These are phyloP conservation scores for Colletotrichum shisoi DNA, from an alignment of 2,329 filamentous ascomycete species.

Conservation along the genomic window DNA sequence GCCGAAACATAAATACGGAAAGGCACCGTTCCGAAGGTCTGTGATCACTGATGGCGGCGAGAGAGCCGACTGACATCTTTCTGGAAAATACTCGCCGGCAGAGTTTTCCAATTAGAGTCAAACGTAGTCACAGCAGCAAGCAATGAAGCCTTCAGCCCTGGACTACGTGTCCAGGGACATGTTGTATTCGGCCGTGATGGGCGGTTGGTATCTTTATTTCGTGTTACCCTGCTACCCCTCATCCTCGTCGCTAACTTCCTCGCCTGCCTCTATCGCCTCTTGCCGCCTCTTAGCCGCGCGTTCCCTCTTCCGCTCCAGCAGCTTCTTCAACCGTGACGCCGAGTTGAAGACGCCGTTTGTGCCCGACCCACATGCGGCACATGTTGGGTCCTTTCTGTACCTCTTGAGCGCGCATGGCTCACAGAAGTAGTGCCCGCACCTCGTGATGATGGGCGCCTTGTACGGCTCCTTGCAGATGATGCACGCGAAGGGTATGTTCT, in stretches of 20 bases:
- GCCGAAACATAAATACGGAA: too few relatives aligned
- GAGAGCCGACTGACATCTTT: background rate
- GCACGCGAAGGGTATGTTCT: slow-evolving; percentile 88
- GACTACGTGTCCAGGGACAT: background rate
- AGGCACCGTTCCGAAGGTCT: background rate
- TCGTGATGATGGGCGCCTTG: slow-evolving; percentile 81
- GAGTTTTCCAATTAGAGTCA: background rate
- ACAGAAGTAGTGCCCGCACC: slow-evolving; percentile 96
- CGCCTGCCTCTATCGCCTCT: slow-evolving; percentile 60
- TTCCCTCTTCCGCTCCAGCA: slow-evolving; percentile 77
- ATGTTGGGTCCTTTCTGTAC: slow-evolving; percentile 86
- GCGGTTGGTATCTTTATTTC: slow-evolving; percentile 25
- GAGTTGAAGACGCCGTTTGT: slow-evolving; percentile 91
- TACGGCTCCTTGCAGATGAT: slow-evolving; percentile 84
- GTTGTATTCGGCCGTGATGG: background rate
- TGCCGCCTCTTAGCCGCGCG: slow-evolving; percentile 66
- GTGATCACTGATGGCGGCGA: background rate
- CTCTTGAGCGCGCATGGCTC: slow-evolving; percentile 85
- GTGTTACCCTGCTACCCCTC: slow-evolving; percentile 38
- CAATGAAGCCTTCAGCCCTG: background rate
- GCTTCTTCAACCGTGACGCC: slow-evolving; percentile 80
- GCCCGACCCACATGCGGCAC: slow-evolving; percentile 83
- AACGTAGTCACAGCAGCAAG: background rate
- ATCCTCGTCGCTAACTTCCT: slow-evolving; percentile 58
- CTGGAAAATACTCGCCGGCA: background rate